These are phyloP conservation scores for Calonectria pseudoreteaudii DNA, from an alignment of 2,329 filamentous ascomycete species.

Conservation along the genomic window DNA sequence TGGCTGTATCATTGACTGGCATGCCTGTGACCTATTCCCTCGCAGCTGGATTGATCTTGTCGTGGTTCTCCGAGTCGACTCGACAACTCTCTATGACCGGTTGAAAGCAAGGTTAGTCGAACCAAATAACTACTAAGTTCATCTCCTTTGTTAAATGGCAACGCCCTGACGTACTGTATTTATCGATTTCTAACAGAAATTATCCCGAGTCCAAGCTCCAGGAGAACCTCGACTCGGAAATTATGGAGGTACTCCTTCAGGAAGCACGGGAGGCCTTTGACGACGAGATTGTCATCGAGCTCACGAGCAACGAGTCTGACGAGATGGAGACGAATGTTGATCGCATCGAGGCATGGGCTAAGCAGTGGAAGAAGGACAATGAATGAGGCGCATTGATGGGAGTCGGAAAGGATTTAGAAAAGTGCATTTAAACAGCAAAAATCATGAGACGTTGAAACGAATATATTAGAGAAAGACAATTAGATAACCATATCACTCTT, in stretches of 20 bases:
- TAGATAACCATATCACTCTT: too few relatives aligned
- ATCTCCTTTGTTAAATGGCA: background rate
- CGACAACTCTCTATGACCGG: slow-evolving; percentile 85
- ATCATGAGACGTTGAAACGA: background rate
- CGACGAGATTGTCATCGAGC: slow-evolving; percentile 87
- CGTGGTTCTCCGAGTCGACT: slow-evolving; percentile 87
- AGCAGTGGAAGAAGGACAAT: slow-evolving; percentile 81
- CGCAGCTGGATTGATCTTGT: slow-evolving; percentile 95
- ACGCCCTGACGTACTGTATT: background rate
- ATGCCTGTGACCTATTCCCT: slow-evolving; percentile 95
- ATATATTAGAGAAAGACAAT: background rate
- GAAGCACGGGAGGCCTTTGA: slow-evolving; percentile 91
- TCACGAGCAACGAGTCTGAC: slow-evolving; percentile 83
- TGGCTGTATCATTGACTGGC: slow-evolving; percentile 96
- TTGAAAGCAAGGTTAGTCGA: slow-evolving; percentile 73
- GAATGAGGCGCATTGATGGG: slow-evolving; percentile 2
- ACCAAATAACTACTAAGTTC: background rate
- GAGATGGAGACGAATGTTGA: slow-evolving; percentile 92
- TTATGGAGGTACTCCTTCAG: slow-evolving; percentile 93
- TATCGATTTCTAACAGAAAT: slow-evolving; percentile 63
- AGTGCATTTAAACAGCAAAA: background rate
- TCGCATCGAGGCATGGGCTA: slow-evolving; percentile 84
- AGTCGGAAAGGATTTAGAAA: background rate
- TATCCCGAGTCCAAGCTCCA: slow-evolving; percentile 90
- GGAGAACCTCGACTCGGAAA: slow-evolving; percentile 96